These are phyloP conservation scores for Solanum arcanum DNA, from an alignment of 257 asterid genomes.

Conservation along the genomic window DNA sequence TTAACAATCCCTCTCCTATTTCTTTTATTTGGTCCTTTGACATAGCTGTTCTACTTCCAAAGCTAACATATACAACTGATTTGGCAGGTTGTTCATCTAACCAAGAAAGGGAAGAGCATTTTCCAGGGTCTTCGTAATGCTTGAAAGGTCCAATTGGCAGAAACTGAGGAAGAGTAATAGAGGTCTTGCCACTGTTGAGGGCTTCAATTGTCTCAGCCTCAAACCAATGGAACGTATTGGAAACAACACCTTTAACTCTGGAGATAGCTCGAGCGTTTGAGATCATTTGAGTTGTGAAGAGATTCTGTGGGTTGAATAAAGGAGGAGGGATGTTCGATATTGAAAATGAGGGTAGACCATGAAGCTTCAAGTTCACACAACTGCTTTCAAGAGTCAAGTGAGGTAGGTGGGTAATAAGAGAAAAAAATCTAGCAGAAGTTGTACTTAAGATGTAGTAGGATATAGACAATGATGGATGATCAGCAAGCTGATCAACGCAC, in stretches of 20 bases:
- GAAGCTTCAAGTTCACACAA: conserved; percentile 1
- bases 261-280: conserved; percentile 20
- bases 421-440: conserved; percentile 3
- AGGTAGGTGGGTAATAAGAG: conserved; percentile 4
- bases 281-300: conserved; percentile 7
- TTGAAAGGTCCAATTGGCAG: conserved; percentile 31
- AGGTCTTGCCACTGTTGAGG: conserved; percentile 1
- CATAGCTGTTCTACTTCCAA: conserved; percentile 18
- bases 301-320: conserved; percentile 12
- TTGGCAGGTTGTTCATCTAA: conserved; percentile 13
- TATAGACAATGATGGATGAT: not conserved
- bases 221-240: conserved; percentile 23
- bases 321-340: conserved; percentile 23
- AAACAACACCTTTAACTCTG: conserved; percentile 19
- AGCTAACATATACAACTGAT: conserved; percentile 21
- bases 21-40: conserved; percentile 18
- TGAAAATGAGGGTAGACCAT: conserved; percentile 17
- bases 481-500: conserved; percentile 5
- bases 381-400: not conserved
- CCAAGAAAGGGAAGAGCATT: conserved; percentile 8
- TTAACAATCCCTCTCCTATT: conserved; percentile 12
- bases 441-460: conserved; percentile 5
- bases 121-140: not conserved
- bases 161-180: conserved; percentile 10
- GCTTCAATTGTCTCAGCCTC: conserved; percentile 28